Evolutionary conservation across 2,329 filamentous ascomycete genomes (phyloP).

Genomic region (Fusarium nematophilum): DNA sequence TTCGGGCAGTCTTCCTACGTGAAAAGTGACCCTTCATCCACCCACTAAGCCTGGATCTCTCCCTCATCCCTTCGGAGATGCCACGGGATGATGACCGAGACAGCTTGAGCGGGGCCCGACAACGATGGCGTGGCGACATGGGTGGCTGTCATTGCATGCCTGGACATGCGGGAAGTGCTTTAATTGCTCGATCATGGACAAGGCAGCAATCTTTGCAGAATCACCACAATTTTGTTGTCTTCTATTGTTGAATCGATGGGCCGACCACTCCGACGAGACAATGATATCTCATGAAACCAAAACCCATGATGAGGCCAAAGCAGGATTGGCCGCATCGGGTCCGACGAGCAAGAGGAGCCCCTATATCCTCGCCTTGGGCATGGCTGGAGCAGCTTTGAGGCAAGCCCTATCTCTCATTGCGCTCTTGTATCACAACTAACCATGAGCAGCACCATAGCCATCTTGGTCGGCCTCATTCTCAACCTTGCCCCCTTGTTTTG

Average conservation of each 20-base stretch:
- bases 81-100: background rate
- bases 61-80: background rate
- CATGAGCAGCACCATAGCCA: constrained; percentile 7
- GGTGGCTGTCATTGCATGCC: background rate
- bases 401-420: background rate
- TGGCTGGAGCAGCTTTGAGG: constrained; percentile 29
- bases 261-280: background rate
- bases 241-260: background rate
- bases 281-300: constrained; percentile 5
- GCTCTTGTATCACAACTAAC: background rate
- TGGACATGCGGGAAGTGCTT: no score
- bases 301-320: background rate
- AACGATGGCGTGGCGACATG: constrained; percentile 8
- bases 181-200: no score
- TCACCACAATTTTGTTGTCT: background rate
- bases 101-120: constrained; percentile 10
- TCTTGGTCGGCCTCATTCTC: constrained; percentile 26
- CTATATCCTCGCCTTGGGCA: constrained; percentile 26
- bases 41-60: background rate
- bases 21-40: no score
- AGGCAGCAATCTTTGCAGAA: no score
- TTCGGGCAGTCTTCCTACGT: no score
- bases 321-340: background rate
- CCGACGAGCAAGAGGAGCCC: constrained; percentile 6
- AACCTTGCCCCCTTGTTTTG: constrained; percentile 21